phyloP scores from a whole-genome alignment of 371 early-diverging fungal genomes.

The Thermomucor indicae-seudaticae region DNA sequence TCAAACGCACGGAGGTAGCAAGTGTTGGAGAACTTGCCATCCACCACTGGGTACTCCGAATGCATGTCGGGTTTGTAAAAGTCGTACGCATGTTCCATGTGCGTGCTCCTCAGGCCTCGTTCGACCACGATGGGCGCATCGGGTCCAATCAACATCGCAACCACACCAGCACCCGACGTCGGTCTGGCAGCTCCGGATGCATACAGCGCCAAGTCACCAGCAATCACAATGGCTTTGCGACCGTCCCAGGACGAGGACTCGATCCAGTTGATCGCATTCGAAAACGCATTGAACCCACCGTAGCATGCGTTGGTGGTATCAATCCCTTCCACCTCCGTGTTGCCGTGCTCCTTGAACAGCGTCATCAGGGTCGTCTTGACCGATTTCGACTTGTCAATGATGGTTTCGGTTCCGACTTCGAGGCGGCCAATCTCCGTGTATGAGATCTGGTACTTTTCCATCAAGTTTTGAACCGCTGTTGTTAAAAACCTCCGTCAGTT shows the following conservation, averaged over 20 bases:
- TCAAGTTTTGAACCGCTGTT: constrained; percentile 82
- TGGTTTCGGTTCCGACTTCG: constrained; percentile 98
- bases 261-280: constrained; percentile 96
- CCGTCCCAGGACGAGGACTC: constrained; percentile 94
- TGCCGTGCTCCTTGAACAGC: constrained; percentile 87
- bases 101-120: constrained; percentile 82
- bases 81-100: constrained; percentile 97
- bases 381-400: constrained; percentile 97
- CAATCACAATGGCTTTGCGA: constrained; percentile 88
- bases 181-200: constrained; percentile 90
- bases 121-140: constrained; percentile 95
- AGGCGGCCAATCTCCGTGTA: constrained; percentile 88
- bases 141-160: constrained; percentile 92
- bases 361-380: constrained; percentile 96
- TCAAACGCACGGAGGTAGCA: constrained; percentile 93
- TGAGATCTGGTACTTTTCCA: constrained; percentile 88
- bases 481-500: constrained; percentile 1
- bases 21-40: constrained; percentile 89
- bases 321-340: constrained; percentile 92
- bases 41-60: constrained; percentile 95
- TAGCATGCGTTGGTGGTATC: constrained; percentile 99
- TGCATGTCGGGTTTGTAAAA: constrained; percentile 97
- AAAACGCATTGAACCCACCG: constrained; percentile 96
- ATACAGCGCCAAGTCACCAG: constrained; percentile 97
- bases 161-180: constrained; percentile 95